Conservation (phyloP, 306 rosid genomes). For the Ormosia semicastrata region DNA sequence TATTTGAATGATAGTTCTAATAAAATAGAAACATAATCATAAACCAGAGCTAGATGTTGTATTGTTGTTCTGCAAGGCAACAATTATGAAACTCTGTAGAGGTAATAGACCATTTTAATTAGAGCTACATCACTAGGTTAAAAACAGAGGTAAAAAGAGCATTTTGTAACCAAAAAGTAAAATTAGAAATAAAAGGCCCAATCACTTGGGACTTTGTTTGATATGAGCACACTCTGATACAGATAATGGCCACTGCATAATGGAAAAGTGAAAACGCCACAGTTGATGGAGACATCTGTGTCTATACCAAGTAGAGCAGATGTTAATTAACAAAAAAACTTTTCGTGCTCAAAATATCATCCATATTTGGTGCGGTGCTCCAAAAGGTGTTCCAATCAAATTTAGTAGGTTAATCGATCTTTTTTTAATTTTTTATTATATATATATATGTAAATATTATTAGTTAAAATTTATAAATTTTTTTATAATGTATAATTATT, state of each 20-base stretch:
- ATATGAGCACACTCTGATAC: constrained; percentile 22
- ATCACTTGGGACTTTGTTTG: constrained; percentile 24
- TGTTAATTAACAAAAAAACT: constrained; percentile 28
- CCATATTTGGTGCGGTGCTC: constrained; percentile 29
- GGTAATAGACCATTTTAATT: constrained; percentile 37
- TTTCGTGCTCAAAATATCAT: constrained; percentile 57
- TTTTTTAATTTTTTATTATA: too few relatives aligned
- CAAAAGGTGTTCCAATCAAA: too few relatives aligned
- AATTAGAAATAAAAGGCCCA: constrained; percentile 21
- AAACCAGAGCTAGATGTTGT: constrained; percentile 37
- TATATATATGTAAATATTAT: too few relatives aligned
- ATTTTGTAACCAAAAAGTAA: constrained; percentile 27
- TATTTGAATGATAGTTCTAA: constrained; percentile 44
- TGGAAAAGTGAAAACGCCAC: constrained; percentile 42
- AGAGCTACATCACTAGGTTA: constrained; percentile 25
- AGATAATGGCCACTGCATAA: constrained; percentile 39
- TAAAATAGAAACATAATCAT: constrained; percentile 71
- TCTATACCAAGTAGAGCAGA: constrained; percentile 48
- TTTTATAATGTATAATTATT: too few relatives aligned
- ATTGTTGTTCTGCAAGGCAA: constrained; percentile 39
- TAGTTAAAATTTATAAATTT: too few relatives aligned
- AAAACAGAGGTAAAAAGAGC: constrained; percentile 9
- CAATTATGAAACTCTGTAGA: constrained; percentile 43
- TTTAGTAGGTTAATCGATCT: too few relatives aligned
- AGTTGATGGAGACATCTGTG: constrained; percentile 49